phyloP scores from a whole-genome alignment of 495 filamentous ascomycete genomes.

The Jackrogersella multiformis region DNA sequence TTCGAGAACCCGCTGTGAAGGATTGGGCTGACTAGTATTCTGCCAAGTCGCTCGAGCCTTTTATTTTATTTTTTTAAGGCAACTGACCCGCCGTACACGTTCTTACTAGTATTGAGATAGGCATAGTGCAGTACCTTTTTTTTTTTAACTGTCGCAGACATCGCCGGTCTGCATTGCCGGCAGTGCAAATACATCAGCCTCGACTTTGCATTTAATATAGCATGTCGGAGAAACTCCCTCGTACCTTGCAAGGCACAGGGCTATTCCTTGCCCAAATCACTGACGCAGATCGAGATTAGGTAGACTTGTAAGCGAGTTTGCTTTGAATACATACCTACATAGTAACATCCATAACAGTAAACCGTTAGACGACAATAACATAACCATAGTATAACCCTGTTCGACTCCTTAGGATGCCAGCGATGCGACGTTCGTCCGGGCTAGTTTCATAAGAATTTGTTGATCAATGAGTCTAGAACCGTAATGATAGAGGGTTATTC shows the following conservation, averaged over 20 bases:
- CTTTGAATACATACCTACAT: slow-evolving; percentile 13
- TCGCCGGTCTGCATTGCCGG: neutral
- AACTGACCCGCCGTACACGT: slow-evolving; percentile 15
- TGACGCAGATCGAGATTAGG: slow-evolving; percentile 27
- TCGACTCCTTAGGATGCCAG: slow-evolving; percentile 14
- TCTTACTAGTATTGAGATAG: slow-evolving; percentile 16
- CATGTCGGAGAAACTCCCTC: neutral
- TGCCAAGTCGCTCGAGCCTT: slow-evolving; percentile 20
- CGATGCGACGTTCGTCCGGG: slow-evolving; percentile 35
- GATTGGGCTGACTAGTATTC: neutral
- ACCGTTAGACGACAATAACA: slow-evolving; percentile 7
- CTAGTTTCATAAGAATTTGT: slow-evolving; percentile 32
- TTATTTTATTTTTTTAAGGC: no score
- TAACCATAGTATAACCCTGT: slow-evolving; percentile 12
- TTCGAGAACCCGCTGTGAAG: slow-evolving; percentile 2
- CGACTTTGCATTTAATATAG: neutral
- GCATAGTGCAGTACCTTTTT: slow-evolving; percentile 12
- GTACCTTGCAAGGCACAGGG: neutral
- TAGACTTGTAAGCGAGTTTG: slow-evolving; percentile 19
- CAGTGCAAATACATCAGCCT: neutral
- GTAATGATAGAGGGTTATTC: slow-evolving; percentile 22
- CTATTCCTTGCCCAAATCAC: slow-evolving; percentile 3
- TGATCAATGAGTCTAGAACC: slow-evolving; percentile 39
- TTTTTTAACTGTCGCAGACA: neutral
- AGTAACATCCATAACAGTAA: no score